These are phyloP conservation scores for Volutella citrinella DNA, from an alignment of 2,329 filamentous ascomycete genomes.

Conservation along the genomic window DNA sequence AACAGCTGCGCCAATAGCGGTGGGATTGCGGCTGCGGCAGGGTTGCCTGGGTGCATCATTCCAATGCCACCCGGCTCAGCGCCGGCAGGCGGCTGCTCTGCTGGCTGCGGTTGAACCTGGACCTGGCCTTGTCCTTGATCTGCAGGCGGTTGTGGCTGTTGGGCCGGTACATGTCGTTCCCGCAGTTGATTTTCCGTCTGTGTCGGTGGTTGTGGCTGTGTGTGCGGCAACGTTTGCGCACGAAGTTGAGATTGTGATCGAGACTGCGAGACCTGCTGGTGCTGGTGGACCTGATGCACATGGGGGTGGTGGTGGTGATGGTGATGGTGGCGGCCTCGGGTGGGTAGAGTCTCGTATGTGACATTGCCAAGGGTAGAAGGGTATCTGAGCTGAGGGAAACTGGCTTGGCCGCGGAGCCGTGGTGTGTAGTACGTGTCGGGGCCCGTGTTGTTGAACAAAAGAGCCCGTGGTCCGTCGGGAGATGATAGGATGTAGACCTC, in stretches of 20 bases:
- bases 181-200: constrained; percentile 20
- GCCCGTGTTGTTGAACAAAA: constrained; percentile 51
- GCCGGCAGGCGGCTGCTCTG: constrained; percentile 19
- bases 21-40: constrained; percentile 30
- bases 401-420: constrained; percentile 26
- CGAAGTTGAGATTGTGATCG: constrained; percentile 7
- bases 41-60: constrained; percentile 39
- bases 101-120: constrained; percentile 22
- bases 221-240: constrained; percentile 9
- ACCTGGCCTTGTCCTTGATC: constrained; percentile 16
- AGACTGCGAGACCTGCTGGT: background rate
- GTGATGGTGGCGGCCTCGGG: constrained; percentile 20
- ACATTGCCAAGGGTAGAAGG: constrained; percentile 11
- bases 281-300: constrained; percentile 12
- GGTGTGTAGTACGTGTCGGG: constrained; percentile 52
- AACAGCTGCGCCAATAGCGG: constrained; percentile 40
- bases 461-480: constrained; percentile 55
- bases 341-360: constrained; percentile 17
- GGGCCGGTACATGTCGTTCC: constrained; percentile 3
- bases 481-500: constrained; percentile 62
- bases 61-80: constrained; percentile 17
- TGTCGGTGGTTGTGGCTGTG: constrained; percentile 11
- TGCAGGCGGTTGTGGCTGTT: constrained; percentile 6
- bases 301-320: constrained; percentile 21
- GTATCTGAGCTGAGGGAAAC: constrained; percentile 25